Conservation (phyloP, 352 stramenopile genomes). For the Globisporangium polare region DNA sequence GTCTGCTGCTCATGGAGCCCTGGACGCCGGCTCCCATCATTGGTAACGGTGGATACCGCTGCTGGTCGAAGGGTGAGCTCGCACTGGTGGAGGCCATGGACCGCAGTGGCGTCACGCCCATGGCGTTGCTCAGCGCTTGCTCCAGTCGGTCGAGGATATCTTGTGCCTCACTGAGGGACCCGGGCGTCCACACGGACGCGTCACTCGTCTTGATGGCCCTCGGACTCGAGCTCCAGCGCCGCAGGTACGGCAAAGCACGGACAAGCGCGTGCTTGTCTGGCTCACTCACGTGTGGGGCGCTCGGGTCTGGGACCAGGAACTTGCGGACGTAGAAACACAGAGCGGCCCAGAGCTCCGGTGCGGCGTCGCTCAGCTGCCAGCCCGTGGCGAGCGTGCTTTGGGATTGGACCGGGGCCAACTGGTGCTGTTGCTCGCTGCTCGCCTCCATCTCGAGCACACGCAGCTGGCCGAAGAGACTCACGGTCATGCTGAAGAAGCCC, state of each 20-base stretch:
- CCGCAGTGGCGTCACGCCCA: constrained; percentile 9
- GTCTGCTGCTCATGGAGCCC: not conserved
- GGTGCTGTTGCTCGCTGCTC: constrained; percentile 9
- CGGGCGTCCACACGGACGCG: constrained; percentile 40
- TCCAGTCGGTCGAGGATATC: constrained; percentile 53
- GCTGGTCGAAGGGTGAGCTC: constrained; percentile 9
- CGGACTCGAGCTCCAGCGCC: constrained; percentile 46
- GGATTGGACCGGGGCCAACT: too few relatives aligned
- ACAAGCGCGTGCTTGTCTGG: constrained; percentile 49
- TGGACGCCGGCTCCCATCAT: constrained; percentile 17
- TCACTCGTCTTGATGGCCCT: constrained; percentile 31
- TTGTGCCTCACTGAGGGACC: constrained; percentile 46
- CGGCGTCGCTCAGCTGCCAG: constrained; percentile 35
- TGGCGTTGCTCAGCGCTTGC: constrained; percentile 32
- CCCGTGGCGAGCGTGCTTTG: constrained; percentile 26
- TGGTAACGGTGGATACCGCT: constrained; percentile 21
- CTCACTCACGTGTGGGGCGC: constrained; percentile 27
- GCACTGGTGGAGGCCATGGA: not conserved
- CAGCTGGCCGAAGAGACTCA: constrained; percentile 44
- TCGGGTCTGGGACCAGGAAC: constrained; percentile 36
- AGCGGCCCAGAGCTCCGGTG: constrained; percentile 51
- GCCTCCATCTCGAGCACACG: constrained; percentile 42
- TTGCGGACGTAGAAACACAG: constrained; percentile 60
- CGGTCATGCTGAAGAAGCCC: constrained; percentile 56
- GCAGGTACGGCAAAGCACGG: constrained; percentile 40